These are phyloP conservation scores for Wickerhamiella hasegawae DNA, from an alignment of 805 yeast species.

Conservation along the genomic window DNA sequence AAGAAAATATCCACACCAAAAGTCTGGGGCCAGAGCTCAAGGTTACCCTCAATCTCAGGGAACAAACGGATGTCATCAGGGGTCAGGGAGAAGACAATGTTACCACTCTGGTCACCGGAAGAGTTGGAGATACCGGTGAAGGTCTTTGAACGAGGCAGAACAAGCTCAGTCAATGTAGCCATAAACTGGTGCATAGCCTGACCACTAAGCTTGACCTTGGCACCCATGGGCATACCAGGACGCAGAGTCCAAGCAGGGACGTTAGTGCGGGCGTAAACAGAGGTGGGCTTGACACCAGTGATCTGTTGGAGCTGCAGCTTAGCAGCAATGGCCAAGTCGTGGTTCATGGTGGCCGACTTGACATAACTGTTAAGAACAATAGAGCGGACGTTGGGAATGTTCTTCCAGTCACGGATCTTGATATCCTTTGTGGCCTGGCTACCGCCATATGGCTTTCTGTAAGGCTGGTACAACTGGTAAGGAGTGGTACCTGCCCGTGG, in stretches of 20 bases:
- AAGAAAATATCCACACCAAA: constrained; percentile 76
- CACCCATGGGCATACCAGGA: constrained; percentile 83
- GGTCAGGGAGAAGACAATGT: constrained; percentile 67
- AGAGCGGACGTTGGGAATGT: constrained; percentile 56
- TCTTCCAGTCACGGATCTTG: constrained; percentile 45
- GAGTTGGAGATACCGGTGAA: constrained; percentile 61
- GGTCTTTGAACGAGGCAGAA: constrained; percentile 81
- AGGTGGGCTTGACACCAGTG: constrained; percentile 74
- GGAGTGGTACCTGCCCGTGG: constrained; percentile 82
- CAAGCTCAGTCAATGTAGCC: constrained; percentile 76
- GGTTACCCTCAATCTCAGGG: constrained; percentile 87
- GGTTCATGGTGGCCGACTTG: constrained; percentile 40
- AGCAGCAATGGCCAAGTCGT: constrained; percentile 61
- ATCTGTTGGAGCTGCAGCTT: constrained; percentile 75
- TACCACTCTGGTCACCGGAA: constrained; percentile 76
- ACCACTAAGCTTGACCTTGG: constrained; percentile 62
- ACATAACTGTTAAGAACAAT: constrained; percentile 65
- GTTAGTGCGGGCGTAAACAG: constrained; percentile 59
- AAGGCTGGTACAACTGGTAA: constrained; percentile 71
- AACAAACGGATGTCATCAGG: constrained; percentile 64
- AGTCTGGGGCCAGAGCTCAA: constrained; percentile 75
- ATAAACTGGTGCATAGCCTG: constrained; percentile 74
- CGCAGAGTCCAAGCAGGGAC: constrained; percentile 77
- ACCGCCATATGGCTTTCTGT: constrained; percentile 60
- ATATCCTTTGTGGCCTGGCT: constrained; percentile 60